Base-by-base conservation (phyloP, 1,284 basidiomycete genomes). In the Albatrellus sp. region DNA sequence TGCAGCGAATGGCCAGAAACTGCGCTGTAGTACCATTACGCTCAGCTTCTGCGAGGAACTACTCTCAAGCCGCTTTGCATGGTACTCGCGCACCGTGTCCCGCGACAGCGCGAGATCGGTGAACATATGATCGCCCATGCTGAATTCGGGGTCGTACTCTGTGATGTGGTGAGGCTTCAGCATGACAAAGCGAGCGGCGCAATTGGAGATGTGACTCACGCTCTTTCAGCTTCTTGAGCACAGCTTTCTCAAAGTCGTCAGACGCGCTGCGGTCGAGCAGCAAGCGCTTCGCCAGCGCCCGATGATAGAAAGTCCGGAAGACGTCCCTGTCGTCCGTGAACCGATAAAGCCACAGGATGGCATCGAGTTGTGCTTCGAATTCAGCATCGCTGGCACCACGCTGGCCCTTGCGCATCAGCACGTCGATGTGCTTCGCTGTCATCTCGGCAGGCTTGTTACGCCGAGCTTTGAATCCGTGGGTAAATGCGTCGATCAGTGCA, bases 281-380 rank as follows among this genome's bases (percentile, higher is more conserved):
- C 45, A 99, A 60, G 33, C 94, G 76, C 66, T 90, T 96, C 14
- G 93, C 89, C 44, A 98, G 68, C 40, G 83, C 79, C 8, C 88
- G 79, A 57, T 89, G 86, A 63, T 98, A 99, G 65, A 96, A 98
- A 29, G 87, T 87, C 55, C 93, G 81, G 64, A 97, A 97, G 14
- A 92, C 88, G 56, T 94, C 90, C 60, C 89, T 90, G 60, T 92
- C 90, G 45, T 86, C 78, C 2, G 90, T 92, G 60, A 81, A 96
- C 37, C 91, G 72, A 62, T 96, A 94, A 40, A 98, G 63, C 14
- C 69, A 77, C 37, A 98, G 69, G 5, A 81, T 87, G n/a, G 72
- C 74, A 53, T 91, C 80, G 38, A 98, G 68, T 40, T 76, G 63
- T 2, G 64, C 62, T 47, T 82, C 75, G 60, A 91, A 90, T 47